A percentile compares a stretch with the other conserved stretches of the same genome.
Evolutionary conservation across 352 stramenopile species (phyloP).

Genomic region (Saprolegnia parasitica): DNA sequence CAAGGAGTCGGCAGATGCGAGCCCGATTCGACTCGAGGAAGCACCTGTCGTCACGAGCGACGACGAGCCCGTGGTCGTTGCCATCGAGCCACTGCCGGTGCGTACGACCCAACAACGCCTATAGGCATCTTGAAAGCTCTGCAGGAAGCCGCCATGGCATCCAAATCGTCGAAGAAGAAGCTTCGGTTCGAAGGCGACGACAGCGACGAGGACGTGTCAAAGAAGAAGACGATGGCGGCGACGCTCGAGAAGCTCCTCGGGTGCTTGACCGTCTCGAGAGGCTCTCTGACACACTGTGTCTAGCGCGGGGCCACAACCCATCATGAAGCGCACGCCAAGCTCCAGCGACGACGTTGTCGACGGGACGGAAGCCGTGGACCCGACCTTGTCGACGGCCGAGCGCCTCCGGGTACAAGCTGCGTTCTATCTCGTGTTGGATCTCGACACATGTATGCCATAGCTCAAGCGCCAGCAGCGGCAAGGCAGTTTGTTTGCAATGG

Average conservation of each 20-base stretch:
- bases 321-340: neutral
- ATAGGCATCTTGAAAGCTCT: neutral
- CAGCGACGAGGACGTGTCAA: neutral
- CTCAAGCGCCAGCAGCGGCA: slow-evolving; percentile 24
- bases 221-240: neutral
- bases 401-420: slow-evolving; percentile 15
- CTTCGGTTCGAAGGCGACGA: neutral
- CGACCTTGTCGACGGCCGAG: slow-evolving; percentile 9
- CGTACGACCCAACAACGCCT: neutral
- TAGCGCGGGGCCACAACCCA: slow-evolving; percentile 1
- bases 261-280: neutral
- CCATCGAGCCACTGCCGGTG: neutral
- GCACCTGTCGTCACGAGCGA: neutral
- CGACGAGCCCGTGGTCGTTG: too few species aligned
- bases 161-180: neutral
- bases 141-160: neutral
- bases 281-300: neutral
- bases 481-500: slow-evolving; percentile 14
- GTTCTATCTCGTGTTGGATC: neutral
- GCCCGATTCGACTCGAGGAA: neutral
- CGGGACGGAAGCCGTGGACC: neutral
- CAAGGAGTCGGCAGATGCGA: neutral
- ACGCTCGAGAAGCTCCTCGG: slow-evolving; percentile 1
- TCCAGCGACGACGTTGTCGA: neutral
- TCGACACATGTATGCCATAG: neutral